phyloP scores from a whole-genome alignment of 345 rosid species.

The Raphanus sativus region DNA sequence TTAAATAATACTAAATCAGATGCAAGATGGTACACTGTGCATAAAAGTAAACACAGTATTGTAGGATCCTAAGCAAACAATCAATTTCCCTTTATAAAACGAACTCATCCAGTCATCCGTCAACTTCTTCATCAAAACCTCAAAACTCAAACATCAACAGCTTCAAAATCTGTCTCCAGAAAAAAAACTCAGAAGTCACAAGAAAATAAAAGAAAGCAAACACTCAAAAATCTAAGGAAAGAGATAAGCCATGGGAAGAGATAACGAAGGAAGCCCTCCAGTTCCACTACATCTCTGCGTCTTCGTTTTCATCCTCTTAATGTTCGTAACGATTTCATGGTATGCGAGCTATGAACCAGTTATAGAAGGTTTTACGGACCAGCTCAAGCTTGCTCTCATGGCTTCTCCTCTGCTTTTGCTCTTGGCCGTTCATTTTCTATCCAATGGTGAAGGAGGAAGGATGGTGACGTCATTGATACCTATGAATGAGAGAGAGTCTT shows the following conservation, averaged over 20 bases:
- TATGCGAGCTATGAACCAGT: constrained; percentile 53
- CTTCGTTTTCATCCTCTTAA: constrained; percentile 46
- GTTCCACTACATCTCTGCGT: constrained; percentile 52
- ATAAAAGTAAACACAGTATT: constrained; percentile 4
- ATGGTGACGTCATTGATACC: constrained; percentile 35
- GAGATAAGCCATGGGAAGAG: constrained; percentile 36
- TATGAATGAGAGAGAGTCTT: constrained; percentile 45
- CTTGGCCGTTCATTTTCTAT: constrained; percentile 48
- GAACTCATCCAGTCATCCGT: not conserved
- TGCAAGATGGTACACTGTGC: not conserved
- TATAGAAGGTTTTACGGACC: constrained; percentile 47
- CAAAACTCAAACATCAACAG: constrained; percentile 9
- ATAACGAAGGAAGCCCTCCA: constrained; percentile 32
- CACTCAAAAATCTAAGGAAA: constrained; percentile 2
- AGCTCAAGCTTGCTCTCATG: constrained; percentile 49
- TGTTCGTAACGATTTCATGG: constrained; percentile 51
- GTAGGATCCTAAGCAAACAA: constrained; percentile 31
- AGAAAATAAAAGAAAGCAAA: not conserved
- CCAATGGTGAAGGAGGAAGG: constrained; percentile 39
- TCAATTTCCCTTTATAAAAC: constrained; percentile 20
- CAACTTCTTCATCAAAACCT: constrained; percentile 1
- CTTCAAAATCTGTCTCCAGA: not conserved
- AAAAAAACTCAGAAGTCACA: not conserved
- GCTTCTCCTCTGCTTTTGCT: constrained; percentile 50
- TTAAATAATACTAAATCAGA: not conserved